Evolutionary conservation across 2,329 filamentous ascomycete species (phyloP).

Genomic region (Nemania serpens): DNA sequence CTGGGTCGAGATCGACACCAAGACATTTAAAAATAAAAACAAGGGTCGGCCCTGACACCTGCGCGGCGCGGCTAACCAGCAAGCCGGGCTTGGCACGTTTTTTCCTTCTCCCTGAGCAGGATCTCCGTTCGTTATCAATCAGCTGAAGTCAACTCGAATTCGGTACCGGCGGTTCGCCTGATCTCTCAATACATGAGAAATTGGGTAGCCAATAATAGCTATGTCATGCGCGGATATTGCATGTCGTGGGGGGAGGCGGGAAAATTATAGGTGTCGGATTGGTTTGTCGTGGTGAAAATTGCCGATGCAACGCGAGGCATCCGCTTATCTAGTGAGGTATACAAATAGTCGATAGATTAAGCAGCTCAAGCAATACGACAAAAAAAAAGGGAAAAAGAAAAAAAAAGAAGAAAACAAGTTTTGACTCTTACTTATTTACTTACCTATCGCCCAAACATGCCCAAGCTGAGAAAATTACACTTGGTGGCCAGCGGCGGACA

Average conservation of each 20-base stretch:
- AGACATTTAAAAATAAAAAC: neutral
- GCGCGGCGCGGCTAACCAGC: neutral
- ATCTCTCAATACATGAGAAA: neutral
- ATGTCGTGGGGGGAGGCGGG: too few relatives aligned
- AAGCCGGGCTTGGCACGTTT: neutral
- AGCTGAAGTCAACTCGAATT: conserved; percentile 4
- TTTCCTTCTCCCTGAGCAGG: too few relatives aligned
- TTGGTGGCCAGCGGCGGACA: neutral
- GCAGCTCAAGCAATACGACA: neutral
- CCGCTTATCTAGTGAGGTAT: too few relatives aligned
- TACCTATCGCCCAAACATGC: too few relatives aligned
- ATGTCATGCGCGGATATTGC: neutral
- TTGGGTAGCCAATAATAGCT: neutral
- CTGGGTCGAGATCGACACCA: neutral
- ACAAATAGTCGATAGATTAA: neutral
- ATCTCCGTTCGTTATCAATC: neutral
- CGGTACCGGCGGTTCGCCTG: conserved; percentile 7
- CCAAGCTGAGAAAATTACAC: too few relatives aligned
- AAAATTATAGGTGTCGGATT: too few relatives aligned
- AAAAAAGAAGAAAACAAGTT: neutral
- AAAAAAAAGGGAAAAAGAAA: too few relatives aligned
- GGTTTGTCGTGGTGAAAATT: too few relatives aligned
- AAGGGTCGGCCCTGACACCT: neutral
- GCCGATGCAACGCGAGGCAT: neutral
- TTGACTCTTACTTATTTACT: too few relatives aligned